These are phyloP conservation scores for Pichia thaimueangensis DNA, from an alignment of 805 yeast species.

Conservation along the genomic window DNA sequence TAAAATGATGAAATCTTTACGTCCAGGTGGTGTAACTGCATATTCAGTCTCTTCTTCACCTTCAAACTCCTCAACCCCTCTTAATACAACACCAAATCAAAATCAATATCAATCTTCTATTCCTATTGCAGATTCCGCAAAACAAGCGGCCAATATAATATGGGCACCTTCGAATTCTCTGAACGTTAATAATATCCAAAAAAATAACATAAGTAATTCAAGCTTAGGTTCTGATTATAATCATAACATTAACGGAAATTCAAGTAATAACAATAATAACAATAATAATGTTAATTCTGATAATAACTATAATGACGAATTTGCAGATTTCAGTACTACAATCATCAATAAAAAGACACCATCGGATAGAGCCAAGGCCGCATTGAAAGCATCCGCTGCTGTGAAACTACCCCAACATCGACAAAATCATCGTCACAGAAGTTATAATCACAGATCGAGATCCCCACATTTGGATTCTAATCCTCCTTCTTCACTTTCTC, in stretches of 20 bases:
- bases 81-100: too few species aligned
- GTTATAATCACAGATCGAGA: not conserved
- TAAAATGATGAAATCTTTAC: constrained; percentile 8
- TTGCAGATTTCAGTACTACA: constrained; percentile 6
- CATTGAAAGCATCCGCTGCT: constrained; percentile 29
- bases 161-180: constrained; percentile 33
- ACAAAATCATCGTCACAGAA: not conserved
- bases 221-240: not conserved
- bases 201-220: constrained; percentile 2
- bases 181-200: constrained; percentile 1
- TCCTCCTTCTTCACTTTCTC: not conserved
- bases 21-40: constrained; percentile 7
- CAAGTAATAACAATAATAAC: not conserved
- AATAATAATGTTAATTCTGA: not conserved
- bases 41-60: constrained; percentile 4
- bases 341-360: constrained; percentile 15
- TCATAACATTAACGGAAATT: not conserved
- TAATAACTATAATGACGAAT: not conserved
- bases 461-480: constrained; percentile 2
- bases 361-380: constrained; percentile 28
- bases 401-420: constrained; percentile 19
- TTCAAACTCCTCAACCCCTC: constrained; percentile 1
- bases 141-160: constrained; percentile 31
- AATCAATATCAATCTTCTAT: too few species aligned
- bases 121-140: constrained; percentile 20